Evolutionary conservation across 1,139 yeast species (phyloP).

Genomic region (Taphrina deformans): DNA sequence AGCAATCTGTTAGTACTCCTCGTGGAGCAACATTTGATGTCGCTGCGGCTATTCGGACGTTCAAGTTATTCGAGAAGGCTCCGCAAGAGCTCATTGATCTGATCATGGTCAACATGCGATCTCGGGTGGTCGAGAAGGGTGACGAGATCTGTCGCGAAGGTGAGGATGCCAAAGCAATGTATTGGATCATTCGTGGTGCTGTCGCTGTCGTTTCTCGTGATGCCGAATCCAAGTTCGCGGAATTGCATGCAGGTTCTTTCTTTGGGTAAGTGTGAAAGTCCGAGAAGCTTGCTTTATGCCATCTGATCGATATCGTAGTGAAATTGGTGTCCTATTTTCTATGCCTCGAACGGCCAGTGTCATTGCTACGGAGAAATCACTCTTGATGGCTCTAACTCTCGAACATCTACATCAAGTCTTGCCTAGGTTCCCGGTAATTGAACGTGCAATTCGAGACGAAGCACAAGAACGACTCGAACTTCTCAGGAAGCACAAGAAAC

Average conservation of each 20-base stretch:
- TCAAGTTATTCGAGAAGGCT: conserved; percentile 29
- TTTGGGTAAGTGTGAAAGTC: conserved; percentile 49
- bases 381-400: conserved; percentile 66
- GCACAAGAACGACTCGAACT: conserved; percentile 73
- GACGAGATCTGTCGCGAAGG: conserved; percentile 70
- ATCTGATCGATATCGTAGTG: conserved; percentile 43
- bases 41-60: conserved; percentile 25
- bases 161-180: conserved; percentile 75
- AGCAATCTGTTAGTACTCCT: neutral
- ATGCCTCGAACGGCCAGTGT: conserved; percentile 79
- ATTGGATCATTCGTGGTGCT: conserved; percentile 73
- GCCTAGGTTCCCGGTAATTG: conserved; percentile 63
- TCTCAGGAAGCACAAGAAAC: conserved; percentile 59
- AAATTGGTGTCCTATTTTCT: conserved; percentile 71
- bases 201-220: conserved; percentile 73
- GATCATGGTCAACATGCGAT: conserved; percentile 21
- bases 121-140: conserved; percentile 33
- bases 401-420: conserved; percentile 62
- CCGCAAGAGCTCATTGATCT: conserved; percentile 30
- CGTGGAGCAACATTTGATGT: conserved; percentile 20
- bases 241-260: conserved; percentile 64
- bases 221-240: conserved; percentile 73
- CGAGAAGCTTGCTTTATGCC: neutral
- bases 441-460: conserved; percentile 69
- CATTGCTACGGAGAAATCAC: conserved; percentile 65